Evolutionary conservation across 345 rosid genomes (phyloP).

Genomic region (Draba incana): DNA sequence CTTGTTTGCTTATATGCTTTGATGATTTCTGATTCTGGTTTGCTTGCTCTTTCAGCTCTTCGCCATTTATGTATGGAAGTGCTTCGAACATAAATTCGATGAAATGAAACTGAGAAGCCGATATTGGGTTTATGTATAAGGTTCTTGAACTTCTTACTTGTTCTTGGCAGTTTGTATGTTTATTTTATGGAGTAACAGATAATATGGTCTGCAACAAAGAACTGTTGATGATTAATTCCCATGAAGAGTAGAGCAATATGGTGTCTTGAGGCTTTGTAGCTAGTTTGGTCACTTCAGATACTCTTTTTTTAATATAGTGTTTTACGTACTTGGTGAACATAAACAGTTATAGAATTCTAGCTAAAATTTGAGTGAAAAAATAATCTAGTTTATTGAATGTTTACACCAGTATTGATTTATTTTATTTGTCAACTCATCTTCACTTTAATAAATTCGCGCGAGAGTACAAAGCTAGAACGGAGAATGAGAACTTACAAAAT

Average conservation of each 20-base stretch:
- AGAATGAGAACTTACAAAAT: too few relatives aligned
- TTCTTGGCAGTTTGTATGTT: conserved; percentile 31
- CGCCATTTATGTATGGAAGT: conserved; percentile 27
- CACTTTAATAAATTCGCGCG: too few relatives aligned
- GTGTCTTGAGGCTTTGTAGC: too few relatives aligned
- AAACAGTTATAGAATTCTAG: too few relatives aligned
- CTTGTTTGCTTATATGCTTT: conserved; percentile 19
- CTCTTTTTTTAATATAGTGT: too few relatives aligned
- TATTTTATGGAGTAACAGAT: conserved; percentile 47
- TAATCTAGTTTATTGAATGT: too few relatives aligned
- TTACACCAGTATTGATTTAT: too few relatives aligned
- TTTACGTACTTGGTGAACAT: too few relatives aligned
- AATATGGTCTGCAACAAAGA: conserved; percentile 45
- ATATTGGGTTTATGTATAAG: neutral
- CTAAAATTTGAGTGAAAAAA: too few relatives aligned
- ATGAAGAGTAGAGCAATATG: neutral
- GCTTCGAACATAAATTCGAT: conserved; percentile 24
- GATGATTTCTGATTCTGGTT: conserved; percentile 23
- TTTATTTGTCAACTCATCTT: too few relatives aligned
- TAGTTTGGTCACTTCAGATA: too few relatives aligned
- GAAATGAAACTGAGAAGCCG: conserved; percentile 31
- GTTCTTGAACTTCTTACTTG: conserved; percentile 23
- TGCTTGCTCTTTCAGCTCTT: conserved; percentile 14
- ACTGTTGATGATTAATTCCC: neutral
- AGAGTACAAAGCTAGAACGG: too few relatives aligned